Evolutionary conservation across 2,329 filamentous ascomycete genomes (phyloP).

Genomic region (Metarhizium anisopliae): DNA sequence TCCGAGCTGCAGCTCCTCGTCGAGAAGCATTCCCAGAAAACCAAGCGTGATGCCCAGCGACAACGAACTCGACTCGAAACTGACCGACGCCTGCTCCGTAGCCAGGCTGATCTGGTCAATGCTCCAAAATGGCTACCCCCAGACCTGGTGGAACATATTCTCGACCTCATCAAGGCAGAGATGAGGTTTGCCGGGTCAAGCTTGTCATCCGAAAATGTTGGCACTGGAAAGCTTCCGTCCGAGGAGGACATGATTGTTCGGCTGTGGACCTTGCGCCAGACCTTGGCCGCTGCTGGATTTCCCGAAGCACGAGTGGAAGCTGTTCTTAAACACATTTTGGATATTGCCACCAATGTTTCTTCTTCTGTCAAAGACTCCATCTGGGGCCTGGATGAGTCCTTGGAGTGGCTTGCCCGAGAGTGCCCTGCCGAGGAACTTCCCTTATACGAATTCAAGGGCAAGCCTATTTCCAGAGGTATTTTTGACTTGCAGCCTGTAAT

Average conservation of each 20-base stretch:
- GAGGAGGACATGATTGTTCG: constrained; percentile 74
- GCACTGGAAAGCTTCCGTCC: constrained; percentile 43
- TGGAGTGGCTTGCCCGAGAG: constrained; percentile 85
- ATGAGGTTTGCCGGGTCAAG: constrained; percentile 47
- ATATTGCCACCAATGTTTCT: constrained; percentile 55
- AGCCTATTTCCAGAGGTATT: constrained; percentile 28
- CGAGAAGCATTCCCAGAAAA: constrained; percentile 73
- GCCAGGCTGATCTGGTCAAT: constrained; percentile 66
- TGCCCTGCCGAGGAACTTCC: constrained; percentile 61
- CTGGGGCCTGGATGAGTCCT: constrained; percentile 78
- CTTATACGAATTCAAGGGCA: constrained; percentile 49
- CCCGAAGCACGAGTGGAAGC: constrained; percentile 51
- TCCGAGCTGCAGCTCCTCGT: constrained; percentile 83
- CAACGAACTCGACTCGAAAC: constrained; percentile 74
- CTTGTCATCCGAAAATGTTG: constrained; percentile 33
- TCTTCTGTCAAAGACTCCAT: constrained; percentile 53
- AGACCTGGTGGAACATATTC: constrained; percentile 68
- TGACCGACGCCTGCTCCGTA: constrained; percentile 71
- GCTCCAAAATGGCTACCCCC: constrained; percentile 70
- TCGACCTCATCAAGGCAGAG: constrained; percentile 64
- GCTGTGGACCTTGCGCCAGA: constrained; percentile 76
- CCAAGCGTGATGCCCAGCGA: constrained; percentile 67
- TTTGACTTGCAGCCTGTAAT: not conserved
- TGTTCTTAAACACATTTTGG: constrained; percentile 56
- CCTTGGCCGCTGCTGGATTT: constrained; percentile 62